A percentile compares a stretch with the other conserved stretches of the same genome.
Conservation (phyloP, 2,329 filamentous ascomycete genomes). For the Thyridium curvatum region DNA sequence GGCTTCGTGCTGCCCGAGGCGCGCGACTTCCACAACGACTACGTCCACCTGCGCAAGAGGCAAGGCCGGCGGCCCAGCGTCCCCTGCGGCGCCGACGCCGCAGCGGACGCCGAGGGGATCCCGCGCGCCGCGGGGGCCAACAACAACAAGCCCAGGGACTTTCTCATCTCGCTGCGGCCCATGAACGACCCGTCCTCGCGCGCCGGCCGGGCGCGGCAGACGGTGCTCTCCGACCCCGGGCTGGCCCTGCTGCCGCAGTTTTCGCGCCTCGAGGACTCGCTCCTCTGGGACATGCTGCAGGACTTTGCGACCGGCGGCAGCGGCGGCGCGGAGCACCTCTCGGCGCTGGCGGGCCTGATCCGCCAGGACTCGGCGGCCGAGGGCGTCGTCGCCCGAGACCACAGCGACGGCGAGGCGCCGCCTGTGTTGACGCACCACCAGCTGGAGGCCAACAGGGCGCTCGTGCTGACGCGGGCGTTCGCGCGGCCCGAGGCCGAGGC, state of each 20-base stretch:
- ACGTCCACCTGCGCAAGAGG: slow-evolving; percentile 48
- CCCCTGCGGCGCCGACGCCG: slow-evolving; percentile 14
- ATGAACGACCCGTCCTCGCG: slow-evolving; percentile 40
- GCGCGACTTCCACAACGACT: slow-evolving; percentile 49
- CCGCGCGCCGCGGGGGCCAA: slow-evolving; percentile 5
- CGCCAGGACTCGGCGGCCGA: too few species aligned
- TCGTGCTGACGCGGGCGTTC: slow-evolving; percentile 16
- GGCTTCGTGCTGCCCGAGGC: slow-evolving; percentile 51
- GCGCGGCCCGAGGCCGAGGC: slow-evolving; percentile 26
- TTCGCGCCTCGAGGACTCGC: slow-evolving; percentile 43
- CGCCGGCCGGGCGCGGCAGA: slow-evolving; percentile 33
- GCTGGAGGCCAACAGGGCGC: slow-evolving; percentile 12
- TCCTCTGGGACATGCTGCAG: slow-evolving; percentile 44
- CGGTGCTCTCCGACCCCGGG: slow-evolving; percentile 14
- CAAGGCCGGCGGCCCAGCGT: slow-evolving; percentile 11
- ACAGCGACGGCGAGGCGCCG: slow-evolving; percentile 1
- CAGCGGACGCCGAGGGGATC: too few species aligned
- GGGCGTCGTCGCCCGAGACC: slow-evolving; percentile 2
- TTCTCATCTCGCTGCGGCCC: slow-evolving; percentile 46
- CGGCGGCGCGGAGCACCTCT: slow-evolving; percentile 17
- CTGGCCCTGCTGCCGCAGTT: slow-evolving; percentile 30
- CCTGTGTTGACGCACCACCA: slow-evolving; percentile 1
- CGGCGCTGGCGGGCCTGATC: slow-evolving; percentile 8
- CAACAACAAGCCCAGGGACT: slow-evolving; percentile 26
- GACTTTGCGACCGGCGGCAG: slow-evolving; percentile 20